phyloP scores from a whole-genome alignment of 2,329 filamentous ascomycete species.

The Fusarium nygamai region DNA sequence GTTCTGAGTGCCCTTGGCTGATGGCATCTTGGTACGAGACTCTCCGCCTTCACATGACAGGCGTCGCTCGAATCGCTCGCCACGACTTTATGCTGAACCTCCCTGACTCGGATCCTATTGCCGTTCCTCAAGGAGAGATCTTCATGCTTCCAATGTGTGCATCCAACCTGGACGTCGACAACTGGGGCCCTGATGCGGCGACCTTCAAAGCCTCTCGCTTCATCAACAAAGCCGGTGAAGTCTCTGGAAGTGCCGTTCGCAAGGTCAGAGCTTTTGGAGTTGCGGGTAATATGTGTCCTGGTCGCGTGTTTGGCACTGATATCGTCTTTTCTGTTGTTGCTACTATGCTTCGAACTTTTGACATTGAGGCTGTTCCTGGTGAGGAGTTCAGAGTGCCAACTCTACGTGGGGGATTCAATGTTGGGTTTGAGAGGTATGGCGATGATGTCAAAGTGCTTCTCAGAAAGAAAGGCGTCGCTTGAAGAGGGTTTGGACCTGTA shows the following conservation, averaged over 20 bases:
- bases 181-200: slow-evolving; percentile 44
- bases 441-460: slow-evolving; percentile 43
- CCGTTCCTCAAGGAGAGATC: slow-evolving; percentile 43
- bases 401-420: slow-evolving; percentile 41
- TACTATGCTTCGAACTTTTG: slow-evolving; percentile 42
- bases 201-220: slow-evolving; percentile 44
- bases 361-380: slow-evolving; percentile 34
- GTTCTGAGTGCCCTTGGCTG: slow-evolving; percentile 44
- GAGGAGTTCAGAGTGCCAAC: slow-evolving; percentile 35
- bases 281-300: slow-evolving; percentile 47
- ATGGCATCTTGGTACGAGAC: slow-evolving; percentile 47
- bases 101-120: slow-evolving; percentile 26
- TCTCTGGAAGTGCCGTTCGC: slow-evolving; percentile 36
- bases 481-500: no score
- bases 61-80: slow-evolving; percentile 44
- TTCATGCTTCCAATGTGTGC: slow-evolving; percentile 48
- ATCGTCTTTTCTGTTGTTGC: slow-evolving; percentile 43
- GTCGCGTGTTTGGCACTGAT: slow-evolving; percentile 45
- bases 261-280: slow-evolving; percentile 47
- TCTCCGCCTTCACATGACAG: slow-evolving; percentile 47
- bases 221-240: slow-evolving; percentile 34
- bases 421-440: slow-evolving; percentile 46
- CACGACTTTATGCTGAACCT: slow-evolving; percentile 41
- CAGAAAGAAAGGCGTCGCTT: slow-evolving; percentile 18
- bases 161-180: slow-evolving; percentile 42